phyloP scores from a whole-genome alignment of 2,329 filamentous ascomycete species.

The Fusarium lyarnte region DNA sequence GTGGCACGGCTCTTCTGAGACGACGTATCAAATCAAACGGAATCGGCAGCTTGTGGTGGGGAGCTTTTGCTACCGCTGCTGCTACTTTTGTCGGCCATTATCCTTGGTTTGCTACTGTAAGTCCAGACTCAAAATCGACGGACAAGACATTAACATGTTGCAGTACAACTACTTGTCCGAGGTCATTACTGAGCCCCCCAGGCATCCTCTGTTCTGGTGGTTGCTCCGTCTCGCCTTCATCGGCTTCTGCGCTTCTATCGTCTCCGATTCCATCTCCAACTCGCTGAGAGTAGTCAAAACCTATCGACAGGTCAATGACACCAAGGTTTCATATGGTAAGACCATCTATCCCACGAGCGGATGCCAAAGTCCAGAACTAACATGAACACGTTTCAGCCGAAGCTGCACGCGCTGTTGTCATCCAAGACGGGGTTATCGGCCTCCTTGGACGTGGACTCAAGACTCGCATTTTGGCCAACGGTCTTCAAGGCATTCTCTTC shows the following conservation, averaged over 20 bases:
- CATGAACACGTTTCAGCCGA: slow-evolving; percentile 45
- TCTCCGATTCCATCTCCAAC: slow-evolving; percentile 59
- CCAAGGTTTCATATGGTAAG: slow-evolving; percentile 57
- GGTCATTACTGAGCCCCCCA: slow-evolving; percentile 52
- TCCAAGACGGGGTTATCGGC: slow-evolving; percentile 53
- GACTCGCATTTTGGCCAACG: slow-evolving; percentile 60
- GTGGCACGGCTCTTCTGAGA: slow-evolving; percentile 54
- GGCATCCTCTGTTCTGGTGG: slow-evolving; percentile 53
- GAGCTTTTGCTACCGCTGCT: slow-evolving; percentile 58
- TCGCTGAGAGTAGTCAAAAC: slow-evolving; percentile 60
- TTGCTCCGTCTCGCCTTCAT: slow-evolving; percentile 52
- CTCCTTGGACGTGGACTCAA: slow-evolving; percentile 57
- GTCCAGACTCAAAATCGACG: not conserved
- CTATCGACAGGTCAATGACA: slow-evolving; percentile 60
- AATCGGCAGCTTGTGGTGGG: slow-evolving; percentile 60
- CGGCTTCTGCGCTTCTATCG: slow-evolving; percentile 54
- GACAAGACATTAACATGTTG: not conserved
- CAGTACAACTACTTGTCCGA: slow-evolving; percentile 57
- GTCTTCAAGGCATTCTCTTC: slow-evolving; percentile 57
- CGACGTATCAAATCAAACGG: slow-evolving; percentile 56
- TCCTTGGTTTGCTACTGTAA: slow-evolving; percentile 60
- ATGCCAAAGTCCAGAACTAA: not conserved
- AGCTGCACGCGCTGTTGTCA: slow-evolving; percentile 53
- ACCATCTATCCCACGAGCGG: accelerated
- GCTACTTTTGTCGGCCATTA: slow-evolving; percentile 61